Conservation (phyloP, 139 green algal genomes). For the Astrephomene gubernaculifera region DNA sequence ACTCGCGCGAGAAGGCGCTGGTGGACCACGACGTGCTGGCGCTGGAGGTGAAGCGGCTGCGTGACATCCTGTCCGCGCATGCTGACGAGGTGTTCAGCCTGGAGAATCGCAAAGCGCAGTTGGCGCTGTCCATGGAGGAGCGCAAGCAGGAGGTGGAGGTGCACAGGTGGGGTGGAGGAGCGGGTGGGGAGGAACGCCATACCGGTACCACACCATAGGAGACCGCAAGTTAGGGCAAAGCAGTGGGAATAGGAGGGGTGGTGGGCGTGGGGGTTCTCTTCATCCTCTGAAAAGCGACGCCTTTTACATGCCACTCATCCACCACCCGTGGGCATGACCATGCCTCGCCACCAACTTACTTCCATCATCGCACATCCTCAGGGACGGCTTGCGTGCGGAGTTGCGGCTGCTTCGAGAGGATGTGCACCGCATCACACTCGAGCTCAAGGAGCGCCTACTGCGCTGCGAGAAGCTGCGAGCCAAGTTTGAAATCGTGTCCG, state of each 20-base stretch:
- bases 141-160: conserved; percentile 81
- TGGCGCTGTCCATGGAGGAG: conserved; percentile 87
- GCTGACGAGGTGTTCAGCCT: conserved; percentile 81
- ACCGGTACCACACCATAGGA: too few species aligned
- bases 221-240: too few species aligned
- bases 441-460: conserved; percentile 78
- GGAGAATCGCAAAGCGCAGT: conserved; percentile 80
- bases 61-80: conserved; percentile 67
- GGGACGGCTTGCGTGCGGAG: conserved; percentile 77
- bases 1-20: conserved; percentile 83
- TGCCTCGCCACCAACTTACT: too few species aligned
- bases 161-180: conserved; percentile 52
- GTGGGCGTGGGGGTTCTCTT: too few species aligned
- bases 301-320: too few species aligned
- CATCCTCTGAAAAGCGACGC: too few species aligned
- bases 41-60: conserved; percentile 83
- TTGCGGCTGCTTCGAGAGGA: conserved; percentile 85
- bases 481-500: conserved; percentile 80
- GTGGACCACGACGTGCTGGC: conserved; percentile 87
- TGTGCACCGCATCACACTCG: conserved; percentile 81
- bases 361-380: too few species aligned
- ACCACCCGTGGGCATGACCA: too few species aligned
- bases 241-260: too few species aligned
- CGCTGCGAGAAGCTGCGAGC: conserved; percentile 74
- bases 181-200: not conserved